A percentile compares a stretch with the other conserved stretches of the same genome.
Evolutionary conservation across 805 yeast genomes (phyloP).

Genomic region (Ogataea thermomethanolica): DNA sequence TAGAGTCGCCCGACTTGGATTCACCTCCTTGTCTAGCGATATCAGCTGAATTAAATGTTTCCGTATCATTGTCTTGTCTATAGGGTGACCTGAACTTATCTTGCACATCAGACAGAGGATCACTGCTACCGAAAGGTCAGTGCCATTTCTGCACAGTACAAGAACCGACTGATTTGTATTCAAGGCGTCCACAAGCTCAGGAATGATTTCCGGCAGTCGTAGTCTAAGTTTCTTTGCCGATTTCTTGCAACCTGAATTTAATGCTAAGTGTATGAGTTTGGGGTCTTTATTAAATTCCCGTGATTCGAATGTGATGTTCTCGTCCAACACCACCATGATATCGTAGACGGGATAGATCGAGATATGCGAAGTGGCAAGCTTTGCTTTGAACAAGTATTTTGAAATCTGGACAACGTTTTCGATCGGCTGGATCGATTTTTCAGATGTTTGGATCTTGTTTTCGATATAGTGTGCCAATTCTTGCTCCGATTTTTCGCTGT

Average conservation of each 20-base stretch:
- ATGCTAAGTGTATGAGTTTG: conserved; percentile 22
- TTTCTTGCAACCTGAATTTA: conserved; percentile 44
- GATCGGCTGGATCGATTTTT: neutral
- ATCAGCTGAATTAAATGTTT: conserved; percentile 52
- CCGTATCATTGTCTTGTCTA: conserved; percentile 30
- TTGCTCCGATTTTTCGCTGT: conserved; percentile 28
- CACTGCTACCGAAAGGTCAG: conserved; percentile 64
- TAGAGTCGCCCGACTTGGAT: conserved; percentile 76
- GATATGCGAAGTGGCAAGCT: neutral
- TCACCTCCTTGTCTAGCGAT: conserved; percentile 43
- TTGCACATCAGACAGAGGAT: conserved; percentile 49
- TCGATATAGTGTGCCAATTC: conserved; percentile 24
- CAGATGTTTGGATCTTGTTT: too few species aligned
- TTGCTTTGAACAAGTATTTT: conserved; percentile 7
- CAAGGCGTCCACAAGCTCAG: conserved; percentile 19
- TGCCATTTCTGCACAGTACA: conserved; percentile 60
- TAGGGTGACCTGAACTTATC: neutral
- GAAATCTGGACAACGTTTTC: neutral
- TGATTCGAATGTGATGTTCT: conserved; percentile 6
- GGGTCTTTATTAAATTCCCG: conserved; percentile 13
- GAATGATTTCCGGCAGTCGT: conserved; percentile 42
- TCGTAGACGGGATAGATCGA: conserved; percentile 20
- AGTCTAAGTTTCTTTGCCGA: conserved; percentile 62
- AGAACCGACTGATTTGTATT: conserved; percentile 24
- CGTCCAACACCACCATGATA: conserved; percentile 23